phyloP scores from a whole-genome alignment of 1,139 yeast species.

The Taphrina betulina region DNA sequence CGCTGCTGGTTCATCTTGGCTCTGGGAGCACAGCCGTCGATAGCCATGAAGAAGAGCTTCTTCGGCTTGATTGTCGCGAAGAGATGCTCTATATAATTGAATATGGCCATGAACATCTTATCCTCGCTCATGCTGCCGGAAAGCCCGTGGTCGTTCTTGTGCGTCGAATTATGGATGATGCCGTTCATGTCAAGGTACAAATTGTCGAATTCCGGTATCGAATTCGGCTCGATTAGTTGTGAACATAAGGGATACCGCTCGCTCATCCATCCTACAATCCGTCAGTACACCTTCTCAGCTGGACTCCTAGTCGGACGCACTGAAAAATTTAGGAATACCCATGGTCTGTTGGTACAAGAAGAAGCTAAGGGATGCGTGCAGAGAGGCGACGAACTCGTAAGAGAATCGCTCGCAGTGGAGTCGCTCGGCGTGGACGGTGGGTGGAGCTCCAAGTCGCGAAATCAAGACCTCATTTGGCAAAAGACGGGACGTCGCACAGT shows the following conservation, averaged over 20 bases:
- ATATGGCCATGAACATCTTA: conserved; percentile 88
- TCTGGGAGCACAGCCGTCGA: conserved; percentile 98
- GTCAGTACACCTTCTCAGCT: conserved; percentile 60
- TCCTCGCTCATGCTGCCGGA: conserved; percentile 74
- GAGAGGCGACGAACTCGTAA: no score
- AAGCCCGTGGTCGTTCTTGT: conserved; percentile 49
- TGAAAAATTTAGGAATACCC: conserved; percentile 35
- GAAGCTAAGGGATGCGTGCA: no score
- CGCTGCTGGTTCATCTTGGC: conserved; percentile 99
- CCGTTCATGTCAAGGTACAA: conserved; percentile 96
- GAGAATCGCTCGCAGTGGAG: no score
- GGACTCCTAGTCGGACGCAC: neutral
- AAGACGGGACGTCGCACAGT: no score
- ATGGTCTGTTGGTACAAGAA: conserved; percentile 27
- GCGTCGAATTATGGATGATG: conserved; percentile 90
- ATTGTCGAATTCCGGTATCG: conserved; percentile 92
- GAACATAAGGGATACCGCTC: conserved; percentile 99
- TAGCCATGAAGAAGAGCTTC: conserved; percentile 90
- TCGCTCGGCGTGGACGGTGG: no score
- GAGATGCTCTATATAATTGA: conserved; percentile 89
- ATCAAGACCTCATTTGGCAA: no score
- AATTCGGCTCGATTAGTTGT: conserved; percentile 77
- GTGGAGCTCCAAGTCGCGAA: no score
- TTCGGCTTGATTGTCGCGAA: conserved; percentile 85
- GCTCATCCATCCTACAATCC: conserved; percentile 91